phyloP scores from a whole-genome alignment of 345 rosid species.

The Angophora floribunda region DNA sequence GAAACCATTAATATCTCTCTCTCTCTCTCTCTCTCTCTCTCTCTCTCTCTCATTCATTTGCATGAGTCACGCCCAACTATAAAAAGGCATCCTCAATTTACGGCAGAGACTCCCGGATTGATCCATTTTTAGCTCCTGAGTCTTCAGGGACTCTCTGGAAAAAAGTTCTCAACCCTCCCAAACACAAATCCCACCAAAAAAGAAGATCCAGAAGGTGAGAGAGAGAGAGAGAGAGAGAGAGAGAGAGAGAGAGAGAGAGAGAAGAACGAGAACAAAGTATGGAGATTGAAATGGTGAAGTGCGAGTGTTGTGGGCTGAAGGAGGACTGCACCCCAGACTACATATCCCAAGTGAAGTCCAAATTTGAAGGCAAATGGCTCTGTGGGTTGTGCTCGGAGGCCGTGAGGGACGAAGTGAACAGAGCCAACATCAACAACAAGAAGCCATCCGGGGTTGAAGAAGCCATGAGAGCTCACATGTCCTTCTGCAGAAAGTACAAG shows the following conservation, averaged over 20 bases:
- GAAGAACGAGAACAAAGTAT: constrained; percentile 3
- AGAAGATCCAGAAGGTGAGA: not conserved
- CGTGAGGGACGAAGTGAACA: constrained; percentile 60
- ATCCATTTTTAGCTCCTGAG: not conserved
- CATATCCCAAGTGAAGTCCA: constrained; percentile 58
- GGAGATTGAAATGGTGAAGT: constrained; percentile 82
- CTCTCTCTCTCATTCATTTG: constrained; percentile 1
- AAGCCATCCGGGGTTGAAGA: constrained; percentile 49
- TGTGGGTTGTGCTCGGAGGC: constrained; percentile 98
- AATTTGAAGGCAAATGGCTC: constrained; percentile 86
- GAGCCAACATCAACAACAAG: constrained; percentile 15
- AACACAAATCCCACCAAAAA: not conserved
- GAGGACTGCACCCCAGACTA: constrained; percentile 92
- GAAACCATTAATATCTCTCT: not conserved
- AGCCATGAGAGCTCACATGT: constrained; percentile 85
- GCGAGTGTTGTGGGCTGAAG: constrained; percentile 85
- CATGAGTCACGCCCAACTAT: constrained; percentile 10
- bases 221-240: not conserved
- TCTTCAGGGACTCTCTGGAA: not conserved
- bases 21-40: not conserved
- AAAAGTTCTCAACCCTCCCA: not conserved
- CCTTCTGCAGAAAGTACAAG: constrained; percentile 83
- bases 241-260: not conserved
- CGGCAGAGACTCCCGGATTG: not conserved
- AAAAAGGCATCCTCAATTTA: not conserved